phyloP scores from a whole-genome alignment of 371 early-diverging fungal genomes.

The Rhizopus stolonifer region DNA sequence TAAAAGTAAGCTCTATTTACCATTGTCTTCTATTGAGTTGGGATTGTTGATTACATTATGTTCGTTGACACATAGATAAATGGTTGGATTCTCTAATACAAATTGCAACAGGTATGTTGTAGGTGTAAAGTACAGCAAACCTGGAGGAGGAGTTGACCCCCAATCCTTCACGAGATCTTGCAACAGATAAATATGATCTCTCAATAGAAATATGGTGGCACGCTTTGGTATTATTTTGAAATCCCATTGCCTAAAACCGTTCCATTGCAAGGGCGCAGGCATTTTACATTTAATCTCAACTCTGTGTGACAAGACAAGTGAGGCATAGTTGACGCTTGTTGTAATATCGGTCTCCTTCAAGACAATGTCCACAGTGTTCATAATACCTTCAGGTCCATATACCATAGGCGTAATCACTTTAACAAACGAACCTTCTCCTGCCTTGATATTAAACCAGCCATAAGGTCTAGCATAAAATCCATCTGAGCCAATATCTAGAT shows the following conservation, averaged over 20 bases:
- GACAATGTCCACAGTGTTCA: slow-evolving; percentile 49
- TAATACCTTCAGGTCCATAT: slow-evolving; percentile 53
- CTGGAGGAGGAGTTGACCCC: slow-evolving; percentile 56
- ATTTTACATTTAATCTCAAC: slow-evolving; percentile 61
- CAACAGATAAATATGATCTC: slow-evolving; percentile 81
- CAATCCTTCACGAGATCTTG: slow-evolving; percentile 79
- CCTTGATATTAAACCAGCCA: slow-evolving; percentile 80
- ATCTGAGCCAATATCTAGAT: slow-evolving; percentile 40
- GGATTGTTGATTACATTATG: slow-evolving; percentile 83
- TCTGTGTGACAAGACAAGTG: slow-evolving; percentile 51
- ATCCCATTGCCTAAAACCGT: slow-evolving; percentile 68
- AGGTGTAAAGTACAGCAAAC: slow-evolving; percentile 71
- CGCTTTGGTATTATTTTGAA: slow-evolving; percentile 46
- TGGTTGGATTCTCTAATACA: slow-evolving; percentile 50
- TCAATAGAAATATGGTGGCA: slow-evolving; percentile 63
- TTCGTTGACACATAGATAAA: slow-evolving; percentile 77
- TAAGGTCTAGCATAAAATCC: slow-evolving; percentile 62
- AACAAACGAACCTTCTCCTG: slow-evolving; percentile 53
- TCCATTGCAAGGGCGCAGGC: slow-evolving; percentile 79
- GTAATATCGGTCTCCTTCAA: slow-evolving; percentile 53
- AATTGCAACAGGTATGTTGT: slow-evolving; percentile 62
- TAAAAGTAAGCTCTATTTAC: slow-evolving; percentile 37
- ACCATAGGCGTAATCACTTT: slow-evolving; percentile 66
- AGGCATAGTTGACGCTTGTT: slow-evolving; percentile 75
- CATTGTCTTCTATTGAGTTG: slow-evolving; percentile 72